A percentile compares a stretch with the other conserved stretches of the same genome.
Conservation (phyloP, 306 rosid genomes). For the Gleditsia sinensis region DNA sequence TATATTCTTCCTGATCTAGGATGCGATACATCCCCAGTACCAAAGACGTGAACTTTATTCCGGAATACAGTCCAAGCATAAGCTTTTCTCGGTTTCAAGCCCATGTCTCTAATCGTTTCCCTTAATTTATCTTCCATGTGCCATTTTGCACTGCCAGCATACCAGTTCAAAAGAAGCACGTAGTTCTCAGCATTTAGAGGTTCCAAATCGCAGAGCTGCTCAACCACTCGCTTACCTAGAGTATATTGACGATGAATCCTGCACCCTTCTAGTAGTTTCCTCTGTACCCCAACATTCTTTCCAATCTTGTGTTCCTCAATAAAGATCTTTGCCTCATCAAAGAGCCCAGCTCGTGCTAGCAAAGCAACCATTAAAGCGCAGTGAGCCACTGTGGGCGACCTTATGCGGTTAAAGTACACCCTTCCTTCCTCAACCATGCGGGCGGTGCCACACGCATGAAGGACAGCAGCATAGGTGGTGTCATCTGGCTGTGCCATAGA, state of each 20-base stretch:
- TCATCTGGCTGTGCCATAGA: slow-evolving; percentile 43
- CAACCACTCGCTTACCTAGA: slow-evolving; percentile 54
- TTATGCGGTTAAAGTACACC: slow-evolving; percentile 50
- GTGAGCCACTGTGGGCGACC: slow-evolving; percentile 45
- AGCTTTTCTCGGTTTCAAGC: slow-evolving; percentile 60
- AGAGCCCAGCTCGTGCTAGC: slow-evolving; percentile 49
- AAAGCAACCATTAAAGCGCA: slow-evolving; percentile 55
- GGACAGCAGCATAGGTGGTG: slow-evolving; percentile 50
- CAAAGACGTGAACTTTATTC: slow-evolving; percentile 72
- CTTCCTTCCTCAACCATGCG: slow-evolving; percentile 61
- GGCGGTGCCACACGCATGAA: slow-evolving; percentile 66
- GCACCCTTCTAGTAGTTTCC: slow-evolving; percentile 67
- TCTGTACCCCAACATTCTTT: slow-evolving; percentile 45
- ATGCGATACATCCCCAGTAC: slow-evolving; percentile 72
- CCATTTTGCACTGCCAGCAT: slow-evolving; percentile 51
- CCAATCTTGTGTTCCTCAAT: slow-evolving; percentile 43
- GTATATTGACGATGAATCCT: slow-evolving; percentile 47
- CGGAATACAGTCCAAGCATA: slow-evolving; percentile 62
- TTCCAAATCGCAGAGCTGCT: slow-evolving; percentile 66
- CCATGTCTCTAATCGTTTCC: slow-evolving; percentile 58
- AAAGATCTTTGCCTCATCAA: slow-evolving; percentile 53
- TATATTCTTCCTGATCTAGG: slow-evolving; percentile 59
- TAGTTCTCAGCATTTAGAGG: slow-evolving; percentile 68
- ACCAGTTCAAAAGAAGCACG: slow-evolving; percentile 62
- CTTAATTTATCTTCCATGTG: slow-evolving; percentile 43